A percentile compares a stretch with the other conserved stretches of the same genome.
Conservation (phyloP, 2,329 filamentous ascomycete species). For the Onygenales sp. region DNA sequence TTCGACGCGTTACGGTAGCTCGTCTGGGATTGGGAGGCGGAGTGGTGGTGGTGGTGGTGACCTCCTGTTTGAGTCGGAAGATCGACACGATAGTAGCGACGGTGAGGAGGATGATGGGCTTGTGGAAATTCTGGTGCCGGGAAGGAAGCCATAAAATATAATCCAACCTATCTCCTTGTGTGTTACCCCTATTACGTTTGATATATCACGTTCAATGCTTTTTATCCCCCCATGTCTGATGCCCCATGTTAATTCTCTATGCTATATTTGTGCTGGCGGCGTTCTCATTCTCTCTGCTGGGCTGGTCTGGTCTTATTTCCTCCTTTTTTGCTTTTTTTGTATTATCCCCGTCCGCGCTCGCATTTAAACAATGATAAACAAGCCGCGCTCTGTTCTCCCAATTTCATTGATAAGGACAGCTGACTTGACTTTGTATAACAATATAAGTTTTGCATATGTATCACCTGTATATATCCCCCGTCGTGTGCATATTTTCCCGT, state of each 20-base stretch:
- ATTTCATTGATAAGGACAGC: neutral
- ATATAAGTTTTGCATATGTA: neutral
- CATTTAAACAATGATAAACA: neutral
- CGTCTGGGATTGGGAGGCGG: slow-evolving; percentile 12
- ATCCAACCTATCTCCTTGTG: neutral
- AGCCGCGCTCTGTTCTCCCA: neutral
- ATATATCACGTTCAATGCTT: neutral
- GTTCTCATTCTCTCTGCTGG: too few species aligned
- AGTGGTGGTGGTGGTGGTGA: slow-evolving; percentile 10
- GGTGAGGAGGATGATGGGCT: slow-evolving; percentile 33
- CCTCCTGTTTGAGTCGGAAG: slow-evolving; percentile 9
- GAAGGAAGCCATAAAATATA: slow-evolving; percentile 17
- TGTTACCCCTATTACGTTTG: neutral
- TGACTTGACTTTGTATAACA: neutral
- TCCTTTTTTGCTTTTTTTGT: neutral
- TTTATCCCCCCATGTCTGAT: too few species aligned
- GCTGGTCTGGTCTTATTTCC: too few species aligned
- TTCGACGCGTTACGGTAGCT: slow-evolving; percentile 7
- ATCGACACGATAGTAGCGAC: slow-evolving; percentile 37
- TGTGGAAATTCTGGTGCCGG: slow-evolving; percentile 37
- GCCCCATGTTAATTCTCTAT: too few species aligned
- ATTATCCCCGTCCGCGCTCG: neutral
- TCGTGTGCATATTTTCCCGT: neutral
- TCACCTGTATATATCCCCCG: neutral
- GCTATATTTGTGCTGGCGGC: too few species aligned